A percentile compares a stretch with the other conserved stretches of the same genome.
Conservation (phyloP, 2,329 filamentous ascomycete species). For the Scytalidium lignicola region DNA sequence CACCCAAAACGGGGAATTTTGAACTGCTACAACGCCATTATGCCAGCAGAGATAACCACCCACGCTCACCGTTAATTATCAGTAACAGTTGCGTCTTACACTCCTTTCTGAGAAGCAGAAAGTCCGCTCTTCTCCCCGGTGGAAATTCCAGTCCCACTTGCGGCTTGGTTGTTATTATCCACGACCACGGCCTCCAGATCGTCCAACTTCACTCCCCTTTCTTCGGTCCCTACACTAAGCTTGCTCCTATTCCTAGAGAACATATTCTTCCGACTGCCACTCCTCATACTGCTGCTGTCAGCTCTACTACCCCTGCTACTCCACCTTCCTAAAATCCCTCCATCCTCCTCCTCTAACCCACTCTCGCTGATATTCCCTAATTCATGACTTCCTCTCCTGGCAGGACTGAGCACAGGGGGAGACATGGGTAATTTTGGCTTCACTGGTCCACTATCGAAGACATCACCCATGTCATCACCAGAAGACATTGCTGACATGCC, state of each 20-base stretch:
- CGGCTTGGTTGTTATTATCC: not conserved
- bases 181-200: conserved; percentile 20
- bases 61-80: too few relatives aligned
- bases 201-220: conserved; percentile 20
- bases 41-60: too few relatives aligned
- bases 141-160: not conserved
- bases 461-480: conserved; percentile 56
- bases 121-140: not conserved
- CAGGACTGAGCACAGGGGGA: conserved; percentile 26
- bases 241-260: conserved; percentile 43
- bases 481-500: conserved; percentile 57
- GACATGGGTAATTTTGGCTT: conserved; percentile 31
- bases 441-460: conserved; percentile 50
- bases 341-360: conserved; percentile 15
- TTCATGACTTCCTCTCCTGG: conserved; percentile 2
- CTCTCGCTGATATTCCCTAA: conserved; percentile 3
- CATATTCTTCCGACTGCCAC: conserved; percentile 50
- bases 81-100: too few relatives aligned
- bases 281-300: conserved; percentile 24
- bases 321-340: conserved; percentile 9
- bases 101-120: not conserved
- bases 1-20: too few relatives aligned
- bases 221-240: conserved; percentile 10
- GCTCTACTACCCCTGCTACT: conserved; percentile 23
- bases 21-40: too few relatives aligned